Conservation (phyloP, 495 filamentous ascomycete species). For the Talaromyces thailandensis region DNA sequence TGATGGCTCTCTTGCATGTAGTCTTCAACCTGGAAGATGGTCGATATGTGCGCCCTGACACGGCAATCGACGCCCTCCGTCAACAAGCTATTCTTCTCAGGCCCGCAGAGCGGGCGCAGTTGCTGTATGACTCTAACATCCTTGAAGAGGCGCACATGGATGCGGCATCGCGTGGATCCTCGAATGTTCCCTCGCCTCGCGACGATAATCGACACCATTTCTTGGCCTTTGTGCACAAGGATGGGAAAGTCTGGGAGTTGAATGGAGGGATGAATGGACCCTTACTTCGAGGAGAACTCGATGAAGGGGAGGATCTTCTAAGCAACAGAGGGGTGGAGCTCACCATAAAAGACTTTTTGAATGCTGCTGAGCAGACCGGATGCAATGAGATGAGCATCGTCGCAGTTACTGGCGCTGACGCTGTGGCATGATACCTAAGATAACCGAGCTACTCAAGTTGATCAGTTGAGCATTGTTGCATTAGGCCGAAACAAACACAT, state of each 20-base stretch:
- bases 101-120: slow-evolving; percentile 41
- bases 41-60: slow-evolving; percentile 24
- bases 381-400: slow-evolving; percentile 5
- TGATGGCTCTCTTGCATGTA: slow-evolving; percentile 54
- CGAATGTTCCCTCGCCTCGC: slow-evolving; percentile 51
- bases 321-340: slow-evolving; percentile 54
- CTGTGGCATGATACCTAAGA: neutral
- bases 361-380: slow-evolving; percentile 2
- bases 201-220: slow-evolving; percentile 65
- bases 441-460: neutral
- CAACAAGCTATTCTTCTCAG: slow-evolving; percentile 26
- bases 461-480: neutral
- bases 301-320: slow-evolving; percentile 58
- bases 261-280: slow-evolving; percentile 71
- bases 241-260: slow-evolving; percentile 67
- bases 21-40: slow-evolving; percentile 42
- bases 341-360: slow-evolving; percentile 55
- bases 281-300: slow-evolving; percentile 55
- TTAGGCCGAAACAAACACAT: neutral
- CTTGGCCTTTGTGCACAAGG: slow-evolving; percentile 68
- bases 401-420: neutral
- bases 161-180: slow-evolving; percentile 60
- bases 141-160: slow-evolving; percentile 63
- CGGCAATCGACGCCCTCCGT: slow-evolving; percentile 19
- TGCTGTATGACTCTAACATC: slow-evolving; percentile 58